These are phyloP conservation scores for Xylariaceae sp. DNA, from an alignment of 2,329 filamentous ascomycete species.

Conservation along the genomic window DNA sequence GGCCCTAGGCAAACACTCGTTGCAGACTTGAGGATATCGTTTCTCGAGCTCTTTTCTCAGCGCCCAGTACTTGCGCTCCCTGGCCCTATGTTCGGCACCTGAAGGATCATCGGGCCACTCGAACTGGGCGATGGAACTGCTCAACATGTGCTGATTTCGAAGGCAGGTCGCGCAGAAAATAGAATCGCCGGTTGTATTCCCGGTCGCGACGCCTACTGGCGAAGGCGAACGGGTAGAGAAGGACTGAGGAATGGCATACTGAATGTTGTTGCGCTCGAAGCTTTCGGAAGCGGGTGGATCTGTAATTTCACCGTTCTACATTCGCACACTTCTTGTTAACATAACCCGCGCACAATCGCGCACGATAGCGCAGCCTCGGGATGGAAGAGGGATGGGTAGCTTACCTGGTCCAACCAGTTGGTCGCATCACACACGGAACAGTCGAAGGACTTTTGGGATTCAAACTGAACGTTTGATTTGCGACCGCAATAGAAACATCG, in stretches of 20 bases:
- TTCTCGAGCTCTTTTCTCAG: slow-evolving; percentile 72
- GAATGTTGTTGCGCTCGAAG: slow-evolving; percentile 39
- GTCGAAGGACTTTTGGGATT: slow-evolving; percentile 61
- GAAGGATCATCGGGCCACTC: slow-evolving; percentile 61
- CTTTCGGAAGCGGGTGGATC: slow-evolving; percentile 70
- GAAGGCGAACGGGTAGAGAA: slow-evolving; percentile 28
- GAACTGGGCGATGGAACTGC: slow-evolving; percentile 73
- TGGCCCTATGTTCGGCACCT: slow-evolving; percentile 64
- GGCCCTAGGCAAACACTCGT: slow-evolving; percentile 71
- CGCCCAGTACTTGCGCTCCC: slow-evolving; percentile 63
- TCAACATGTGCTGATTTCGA: slow-evolving; percentile 83
- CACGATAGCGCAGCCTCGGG: neutral
- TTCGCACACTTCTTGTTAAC: slow-evolving; percentile 16
- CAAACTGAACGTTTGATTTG: slow-evolving; percentile 57
- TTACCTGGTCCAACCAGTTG: slow-evolving; percentile 84
- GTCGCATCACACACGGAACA: slow-evolving; percentile 78
- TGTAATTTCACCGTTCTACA: slow-evolving; percentile 78
- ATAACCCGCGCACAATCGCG: slow-evolving; percentile 6
- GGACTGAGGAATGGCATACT: slow-evolving; percentile 46
- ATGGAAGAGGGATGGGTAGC: slow-evolving; percentile 20
- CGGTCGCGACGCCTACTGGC: slow-evolving; percentile 33
- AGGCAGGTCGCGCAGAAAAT: slow-evolving; percentile 73
- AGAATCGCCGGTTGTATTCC: slow-evolving; percentile 32
- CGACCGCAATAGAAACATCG: slow-evolving; percentile 82
- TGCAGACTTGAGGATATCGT: slow-evolving; percentile 85